Evolutionary conservation across 345 rosid species (phyloP).

Genomic region (Lepidium didymum): DNA sequence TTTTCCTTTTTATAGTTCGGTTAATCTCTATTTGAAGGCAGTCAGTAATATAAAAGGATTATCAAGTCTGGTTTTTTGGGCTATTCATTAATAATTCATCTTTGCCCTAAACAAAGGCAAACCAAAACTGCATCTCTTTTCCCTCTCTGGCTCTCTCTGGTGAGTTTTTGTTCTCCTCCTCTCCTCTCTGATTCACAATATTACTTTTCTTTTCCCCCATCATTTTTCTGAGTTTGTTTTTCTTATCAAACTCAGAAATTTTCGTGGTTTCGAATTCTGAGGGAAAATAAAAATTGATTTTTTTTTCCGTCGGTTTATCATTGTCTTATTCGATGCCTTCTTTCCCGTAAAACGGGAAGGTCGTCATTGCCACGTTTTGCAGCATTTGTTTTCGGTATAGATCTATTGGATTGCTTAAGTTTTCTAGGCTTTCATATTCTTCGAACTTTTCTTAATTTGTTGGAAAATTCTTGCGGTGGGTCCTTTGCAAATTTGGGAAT

Average conservation of each 20-base stretch:
- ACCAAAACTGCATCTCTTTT: neutral
- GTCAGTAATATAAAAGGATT: neutral
- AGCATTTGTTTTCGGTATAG: neutral
- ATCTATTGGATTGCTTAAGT: neutral
- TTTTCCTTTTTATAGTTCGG: neutral
- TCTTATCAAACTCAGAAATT: neutral
- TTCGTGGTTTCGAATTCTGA: neutral
- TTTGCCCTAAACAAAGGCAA: constrained; percentile 1
- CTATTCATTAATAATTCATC: neutral
- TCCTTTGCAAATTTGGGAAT: neutral
- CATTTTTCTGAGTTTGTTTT: neutral
- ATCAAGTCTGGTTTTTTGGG: neutral
- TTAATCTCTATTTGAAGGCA: neutral
- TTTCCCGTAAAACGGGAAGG: neutral
- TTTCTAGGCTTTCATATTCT: neutral
- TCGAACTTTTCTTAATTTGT: neutral
- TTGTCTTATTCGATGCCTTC: neutral
- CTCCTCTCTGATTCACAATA: neutral
- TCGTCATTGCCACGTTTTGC: neutral
- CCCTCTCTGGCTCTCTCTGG: constrained; percentile 16
- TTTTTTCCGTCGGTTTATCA: constrained; percentile 4
- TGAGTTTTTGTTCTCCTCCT: neutral
- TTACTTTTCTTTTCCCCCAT: neutral
- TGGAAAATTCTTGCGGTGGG: constrained; percentile 3
- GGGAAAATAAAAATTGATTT: neutral